Evolutionary conservation across 1,284 basidiomycete genomes (phyloP), one percentile per base, ranked within the genome.

Genomic region (Phellopilus nigrolimitatus): DNA sequence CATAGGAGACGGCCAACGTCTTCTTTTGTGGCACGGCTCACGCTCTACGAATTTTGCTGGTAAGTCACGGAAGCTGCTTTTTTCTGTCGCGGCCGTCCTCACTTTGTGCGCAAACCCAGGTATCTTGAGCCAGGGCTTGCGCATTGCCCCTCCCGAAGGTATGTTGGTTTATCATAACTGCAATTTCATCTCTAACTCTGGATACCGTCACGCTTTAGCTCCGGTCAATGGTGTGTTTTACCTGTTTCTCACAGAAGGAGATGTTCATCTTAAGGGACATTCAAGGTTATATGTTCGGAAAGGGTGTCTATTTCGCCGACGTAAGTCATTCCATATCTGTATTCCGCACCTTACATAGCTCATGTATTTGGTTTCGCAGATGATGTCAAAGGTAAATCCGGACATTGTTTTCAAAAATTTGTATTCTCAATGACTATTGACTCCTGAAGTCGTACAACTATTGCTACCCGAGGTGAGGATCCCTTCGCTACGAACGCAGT

Each of bases 101-200:
- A 15, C 38, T 3, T 19, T 6, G 4, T 55, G 6, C 6, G 19
- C 15, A 8, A 10, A 4, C 8, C 12, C 27, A 73, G 74, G 78
- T 65, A 85, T 84, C 49, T 66, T 84, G 39, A 76, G 74, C 60
- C 81, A 84, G 63, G 82, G 82, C 24, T 61, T 85, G 55, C 74
- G 82, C 21, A 84, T 85, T 59, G 82, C 82, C 4, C 82, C 82
- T 28, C 81, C 82, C 5, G 81, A 85, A 71, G 79, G 73, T 75
- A 56, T 21, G 64, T 41, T 9, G 9, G 13, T 3, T 37, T 17
- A 45, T 17, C 34, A 33, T 3, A n/a, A 38, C 4, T 33, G 15
- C 33, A 28, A 19, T 51, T 36, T 19, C 3, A 8, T 17, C 13
- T n/a, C n/a, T 38, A 34, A 25, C 31, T 4, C 9, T 9, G 36